These are phyloP conservation scores for Leishmania aethiopica DNA, from an alignment of 208 protist species.

Conservation along the genomic window DNA sequence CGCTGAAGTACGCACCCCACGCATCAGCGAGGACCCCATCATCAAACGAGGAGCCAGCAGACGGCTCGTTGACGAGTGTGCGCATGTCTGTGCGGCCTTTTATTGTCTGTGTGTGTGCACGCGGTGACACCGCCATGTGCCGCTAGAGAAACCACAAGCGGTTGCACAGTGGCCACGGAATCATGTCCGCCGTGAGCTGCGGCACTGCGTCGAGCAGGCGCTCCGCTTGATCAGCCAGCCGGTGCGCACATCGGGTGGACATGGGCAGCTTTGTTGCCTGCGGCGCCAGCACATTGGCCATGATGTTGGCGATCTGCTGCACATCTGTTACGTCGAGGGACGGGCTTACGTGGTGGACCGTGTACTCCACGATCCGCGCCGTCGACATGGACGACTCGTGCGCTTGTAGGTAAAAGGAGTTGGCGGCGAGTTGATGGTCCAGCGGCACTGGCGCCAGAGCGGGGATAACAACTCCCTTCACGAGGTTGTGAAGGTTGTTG, in stretches of 20 bases:
- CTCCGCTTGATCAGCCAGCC: conserved; percentile 74
- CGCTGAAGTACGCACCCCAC: not conserved
- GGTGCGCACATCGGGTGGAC: conserved; percentile 84
- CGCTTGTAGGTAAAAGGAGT: conserved; percentile 87
- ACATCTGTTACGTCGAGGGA: conserved; percentile 73
- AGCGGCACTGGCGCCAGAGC: conserved; percentile 60
- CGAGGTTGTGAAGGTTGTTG: conserved; percentile 51
- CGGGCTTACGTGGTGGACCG: conserved; percentile 73
- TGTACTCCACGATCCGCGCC: conserved; percentile 84
- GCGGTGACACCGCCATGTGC: not conserved
- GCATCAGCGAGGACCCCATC: not conserved
- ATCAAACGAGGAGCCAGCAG: not conserved
- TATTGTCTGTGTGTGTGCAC: not conserved
- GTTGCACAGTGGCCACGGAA: conserved; percentile 68
- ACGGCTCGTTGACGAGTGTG: not conserved
- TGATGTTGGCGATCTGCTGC: conserved; percentile 77
- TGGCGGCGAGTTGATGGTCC: conserved; percentile 38
- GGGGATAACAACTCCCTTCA: conserved; percentile 76
- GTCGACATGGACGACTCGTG: conserved; percentile 90
- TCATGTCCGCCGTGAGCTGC: conserved; percentile 66
- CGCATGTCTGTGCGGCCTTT: not conserved
- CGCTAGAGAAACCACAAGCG: conserved; percentile 85
- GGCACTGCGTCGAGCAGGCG: conserved; percentile 78
- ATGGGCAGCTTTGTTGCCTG: conserved; percentile 92
- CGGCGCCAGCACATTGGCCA: conserved; percentile 70